Conservation (phyloP, 2,329 filamentous ascomycete species). For the Metarhizium sp. region DNA sequence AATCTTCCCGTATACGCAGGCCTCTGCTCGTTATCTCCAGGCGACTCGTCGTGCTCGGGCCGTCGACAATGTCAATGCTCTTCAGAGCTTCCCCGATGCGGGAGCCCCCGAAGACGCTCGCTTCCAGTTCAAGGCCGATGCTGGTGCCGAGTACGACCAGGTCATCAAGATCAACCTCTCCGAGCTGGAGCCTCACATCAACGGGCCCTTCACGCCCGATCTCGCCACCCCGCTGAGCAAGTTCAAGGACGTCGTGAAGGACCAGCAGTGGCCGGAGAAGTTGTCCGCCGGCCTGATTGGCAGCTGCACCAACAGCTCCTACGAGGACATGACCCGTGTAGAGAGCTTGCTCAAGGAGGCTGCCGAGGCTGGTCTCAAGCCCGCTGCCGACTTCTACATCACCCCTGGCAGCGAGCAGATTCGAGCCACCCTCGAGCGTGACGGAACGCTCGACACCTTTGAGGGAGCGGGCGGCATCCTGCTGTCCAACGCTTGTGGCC, state of each 20-base stretch:
- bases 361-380: slow-evolving; percentile 77
- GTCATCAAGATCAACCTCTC: slow-evolving; percentile 86
- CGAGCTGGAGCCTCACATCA: slow-evolving; percentile 87
- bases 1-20: slow-evolving; percentile 83
- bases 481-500: slow-evolving; percentile 89
- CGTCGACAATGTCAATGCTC: slow-evolving; percentile 55
- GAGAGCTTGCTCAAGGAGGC: slow-evolving; percentile 92
- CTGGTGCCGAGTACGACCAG: slow-evolving; percentile 79
- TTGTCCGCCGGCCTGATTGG: slow-evolving; percentile 92
- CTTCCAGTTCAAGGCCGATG: slow-evolving; percentile 67
- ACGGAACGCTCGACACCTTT: slow-evolving; percentile 79
- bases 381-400: slow-evolving; percentile 87
- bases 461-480: slow-evolving; percentile 78
- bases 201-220: slow-evolving; percentile 94
- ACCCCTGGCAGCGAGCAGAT: slow-evolving; percentile 97
- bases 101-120: slow-evolving; percentile 34
- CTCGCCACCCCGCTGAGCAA: slow-evolving; percentile 84
- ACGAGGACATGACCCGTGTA: slow-evolving; percentile 95
- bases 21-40: slow-evolving; percentile 76
- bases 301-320: slow-evolving; percentile 97
- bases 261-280: slow-evolving; percentile 82
- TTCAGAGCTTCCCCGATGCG: slow-evolving; percentile 40
- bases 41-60: slow-evolving; percentile 64
- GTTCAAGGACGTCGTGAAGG: slow-evolving; percentile 76
- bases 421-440: slow-evolving; percentile 82